phyloP scores from a whole-genome alignment of 208 protist species.

The Acanthamoeba healyi region DNA sequence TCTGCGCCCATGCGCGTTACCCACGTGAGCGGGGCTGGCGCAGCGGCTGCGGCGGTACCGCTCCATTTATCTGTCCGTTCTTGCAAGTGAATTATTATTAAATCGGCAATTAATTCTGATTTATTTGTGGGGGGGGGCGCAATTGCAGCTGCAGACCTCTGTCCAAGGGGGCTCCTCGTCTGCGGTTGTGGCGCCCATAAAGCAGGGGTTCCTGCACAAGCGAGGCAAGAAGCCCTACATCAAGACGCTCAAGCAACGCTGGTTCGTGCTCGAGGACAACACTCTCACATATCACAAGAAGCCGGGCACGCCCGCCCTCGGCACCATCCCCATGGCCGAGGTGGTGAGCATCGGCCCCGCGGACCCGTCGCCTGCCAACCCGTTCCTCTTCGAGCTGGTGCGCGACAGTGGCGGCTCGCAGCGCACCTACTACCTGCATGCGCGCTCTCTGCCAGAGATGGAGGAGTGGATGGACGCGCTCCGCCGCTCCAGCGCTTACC shows the following conservation, averaged over 20 bases:
- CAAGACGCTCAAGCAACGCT: conserved; percentile 32
- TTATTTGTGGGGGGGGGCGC: background rate
- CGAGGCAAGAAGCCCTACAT: conserved; percentile 52
- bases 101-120: too few species aligned
- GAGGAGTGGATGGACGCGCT: conserved; percentile 59
- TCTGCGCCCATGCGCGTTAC: background rate
- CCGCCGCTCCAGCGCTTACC: conserved; percentile 13
- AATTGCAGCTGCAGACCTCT: background rate
- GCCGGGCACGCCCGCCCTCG: conserved; percentile 1
- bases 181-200: background rate
- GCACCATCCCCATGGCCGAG: conserved; percentile 44
- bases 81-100: too few species aligned
- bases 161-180: background rate
- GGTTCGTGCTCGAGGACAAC: conserved; percentile 63
- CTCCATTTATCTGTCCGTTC: background rate
- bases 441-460: conserved; percentile 39
- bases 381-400: conserved; percentile 16
- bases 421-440: conserved; percentile 14
- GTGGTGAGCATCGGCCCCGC: conserved; percentile 8
- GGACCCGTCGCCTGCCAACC: conserved; percentile 24
- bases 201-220: conserved; percentile 47
- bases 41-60: background rate
- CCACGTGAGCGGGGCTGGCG: background rate
- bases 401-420: conserved; percentile 8
- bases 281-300: conserved; percentile 55